Evolutionary conservation across 164 flowering plant species (phyloP).

Genomic region (Annona squamosa): DNA sequence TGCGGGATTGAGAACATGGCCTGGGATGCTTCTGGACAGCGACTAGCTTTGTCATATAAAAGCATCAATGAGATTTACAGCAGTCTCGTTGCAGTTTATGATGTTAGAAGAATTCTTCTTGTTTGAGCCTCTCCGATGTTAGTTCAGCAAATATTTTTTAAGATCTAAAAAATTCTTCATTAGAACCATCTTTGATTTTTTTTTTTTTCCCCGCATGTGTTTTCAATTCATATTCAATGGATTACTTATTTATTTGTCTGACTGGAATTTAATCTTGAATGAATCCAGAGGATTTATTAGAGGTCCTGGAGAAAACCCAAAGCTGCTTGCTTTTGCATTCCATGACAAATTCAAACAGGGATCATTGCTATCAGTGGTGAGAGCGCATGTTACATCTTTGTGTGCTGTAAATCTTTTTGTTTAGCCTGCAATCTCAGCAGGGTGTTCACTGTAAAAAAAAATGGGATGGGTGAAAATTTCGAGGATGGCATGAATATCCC

Average conservation of each 20-base stretch:
- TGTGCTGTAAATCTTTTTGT: not conserved
- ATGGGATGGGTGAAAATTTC: no score
- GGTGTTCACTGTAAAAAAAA: not conserved
- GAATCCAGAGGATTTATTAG: constrained; percentile 77
- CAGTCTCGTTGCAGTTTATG: constrained; percentile 83
- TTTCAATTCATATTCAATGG: no score
- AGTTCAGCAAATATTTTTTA: constrained; percentile 21
- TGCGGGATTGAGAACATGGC: constrained; percentile 81
- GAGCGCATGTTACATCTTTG: constrained; percentile 6
- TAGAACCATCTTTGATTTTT: not conserved
- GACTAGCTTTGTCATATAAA: constrained; percentile 75
- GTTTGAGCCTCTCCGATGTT: constrained; percentile 74
- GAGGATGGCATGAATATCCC: not conserved
- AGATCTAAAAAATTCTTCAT: not conserved
- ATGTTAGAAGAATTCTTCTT: constrained; percentile 68
- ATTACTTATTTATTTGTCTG: not conserved
- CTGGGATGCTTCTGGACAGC: constrained; percentile 97
- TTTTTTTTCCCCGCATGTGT: no score
- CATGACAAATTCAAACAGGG: constrained; percentile 87
- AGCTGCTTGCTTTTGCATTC: constrained; percentile 77
- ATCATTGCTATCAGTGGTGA: constrained; percentile 87
- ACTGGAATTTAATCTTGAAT: not conserved
- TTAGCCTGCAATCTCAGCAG: not conserved
- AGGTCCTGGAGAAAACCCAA: constrained; percentile 90
- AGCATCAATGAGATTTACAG: constrained; percentile 67